A percentile compares a stretch with the other conserved stretches of the same genome.
These are phyloP conservation scores for Colletotrichum incanum DNA, from an alignment of 2,329 filamentous ascomycete species.

Conservation along the genomic window DNA sequence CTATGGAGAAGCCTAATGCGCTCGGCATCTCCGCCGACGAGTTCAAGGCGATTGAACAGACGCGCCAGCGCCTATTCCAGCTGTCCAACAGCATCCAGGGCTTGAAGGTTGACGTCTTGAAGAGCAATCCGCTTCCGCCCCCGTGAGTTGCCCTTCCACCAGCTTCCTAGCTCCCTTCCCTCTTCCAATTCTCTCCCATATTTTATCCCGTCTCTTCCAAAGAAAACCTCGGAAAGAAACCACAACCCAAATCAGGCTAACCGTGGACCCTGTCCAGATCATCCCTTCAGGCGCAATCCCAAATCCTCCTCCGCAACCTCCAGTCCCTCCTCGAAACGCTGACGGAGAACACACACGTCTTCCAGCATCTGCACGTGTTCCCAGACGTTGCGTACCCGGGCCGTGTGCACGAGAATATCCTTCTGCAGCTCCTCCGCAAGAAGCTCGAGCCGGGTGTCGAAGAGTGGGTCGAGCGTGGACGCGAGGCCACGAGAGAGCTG, in stretches of 20 bases:
- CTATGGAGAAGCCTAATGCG: slow-evolving; percentile 38
- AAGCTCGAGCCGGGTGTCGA: slow-evolving; percentile 86
- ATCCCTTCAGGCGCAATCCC: slow-evolving; percentile 80
- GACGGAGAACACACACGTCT: slow-evolving; percentile 75
- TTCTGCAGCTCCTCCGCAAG: slow-evolving; percentile 83
- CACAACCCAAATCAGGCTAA: neutral
- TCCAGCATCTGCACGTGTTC: slow-evolving; percentile 80
- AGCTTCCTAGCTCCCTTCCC: neutral
- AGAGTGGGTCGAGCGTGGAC: slow-evolving; percentile 78
- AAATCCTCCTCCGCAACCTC: slow-evolving; percentile 81
- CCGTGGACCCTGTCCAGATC: slow-evolving; percentile 63
- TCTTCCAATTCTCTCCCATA: neutral
- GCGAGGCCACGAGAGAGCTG: slow-evolving; percentile 58
- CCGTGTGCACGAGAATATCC: slow-evolving; percentile 75
- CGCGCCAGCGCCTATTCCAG: slow-evolving; percentile 77
- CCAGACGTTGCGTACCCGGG: slow-evolving; percentile 83
- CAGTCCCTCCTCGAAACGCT: slow-evolving; percentile 76
- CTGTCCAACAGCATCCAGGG: slow-evolving; percentile 79
- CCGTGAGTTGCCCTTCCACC: slow-evolving; percentile 63
- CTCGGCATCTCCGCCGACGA: slow-evolving; percentile 72
- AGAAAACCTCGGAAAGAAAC: neutral
- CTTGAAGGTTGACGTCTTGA: slow-evolving; percentile 72
- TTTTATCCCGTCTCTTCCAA: neutral
- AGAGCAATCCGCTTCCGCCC: slow-evolving; percentile 76
- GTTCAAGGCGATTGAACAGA: slow-evolving; percentile 79